Evolutionary conservation across 2,329 filamentous ascomycete species (phyloP).

Genomic region (Cordyceps fumosorosea): DNA sequence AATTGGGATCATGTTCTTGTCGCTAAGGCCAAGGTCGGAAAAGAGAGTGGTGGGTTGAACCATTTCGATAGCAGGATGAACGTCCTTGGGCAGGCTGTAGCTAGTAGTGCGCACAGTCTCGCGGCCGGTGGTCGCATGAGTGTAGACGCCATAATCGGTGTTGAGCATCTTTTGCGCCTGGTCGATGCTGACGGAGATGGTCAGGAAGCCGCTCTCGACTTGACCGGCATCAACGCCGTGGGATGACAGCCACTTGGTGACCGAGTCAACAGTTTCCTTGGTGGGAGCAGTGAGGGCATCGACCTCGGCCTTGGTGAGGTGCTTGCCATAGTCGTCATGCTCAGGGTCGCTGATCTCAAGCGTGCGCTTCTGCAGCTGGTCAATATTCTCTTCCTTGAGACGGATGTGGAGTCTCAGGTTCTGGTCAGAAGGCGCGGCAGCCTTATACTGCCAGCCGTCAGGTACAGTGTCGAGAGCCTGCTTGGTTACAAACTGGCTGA

Average conservation of each 20-base stretch:
- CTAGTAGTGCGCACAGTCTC: conserved; percentile 11
- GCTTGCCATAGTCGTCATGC: conserved; percentile 13
- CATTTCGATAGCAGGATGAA: conserved; percentile 11
- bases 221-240: conserved; percentile 11
- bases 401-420: conserved; percentile 12
- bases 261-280: conserved; percentile 10
- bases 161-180: conserved; percentile 11
- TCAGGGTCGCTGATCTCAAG: conserved; percentile 13
- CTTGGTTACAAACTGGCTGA: conserved; percentile 11
- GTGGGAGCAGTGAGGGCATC: conserved; percentile 13
- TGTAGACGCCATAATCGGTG: conserved; percentile 12
- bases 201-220: conserved; percentile 5
- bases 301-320: conserved; percentile 14
- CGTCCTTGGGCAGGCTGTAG: conserved; percentile 9
- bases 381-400: conserved; percentile 12
- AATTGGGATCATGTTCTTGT: background rate
- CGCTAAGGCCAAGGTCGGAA: conserved; percentile 4
- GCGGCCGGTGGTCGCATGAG: conserved; percentile 3
- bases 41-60: conserved; percentile 14
- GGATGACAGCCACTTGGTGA: conserved; percentile 11
- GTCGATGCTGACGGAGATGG: background rate
- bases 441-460: conserved; percentile 7
- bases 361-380: conserved; percentile 11
- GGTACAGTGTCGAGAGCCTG: conserved; percentile 7
- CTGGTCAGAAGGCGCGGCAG: conserved; percentile 2